Percentiles rank a stretch among this genome's conserved stretches.
Evolutionary conservation across 352 stramenopile species (phyloP).

Genomic region (Thalassiosira hispida): DNA sequence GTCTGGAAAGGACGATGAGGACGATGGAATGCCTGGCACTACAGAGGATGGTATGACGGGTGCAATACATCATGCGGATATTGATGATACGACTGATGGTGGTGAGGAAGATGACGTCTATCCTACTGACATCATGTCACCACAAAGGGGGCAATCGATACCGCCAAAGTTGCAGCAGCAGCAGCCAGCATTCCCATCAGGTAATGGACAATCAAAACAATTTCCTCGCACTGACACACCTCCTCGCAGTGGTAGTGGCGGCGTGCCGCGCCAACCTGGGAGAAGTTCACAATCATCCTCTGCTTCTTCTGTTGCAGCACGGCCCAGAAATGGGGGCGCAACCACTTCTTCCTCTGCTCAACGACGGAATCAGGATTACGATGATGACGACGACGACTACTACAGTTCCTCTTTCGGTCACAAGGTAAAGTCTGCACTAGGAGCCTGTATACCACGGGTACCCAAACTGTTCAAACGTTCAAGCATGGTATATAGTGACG

Average conservation of each 20-base stretch:
- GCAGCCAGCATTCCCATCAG: neutral
- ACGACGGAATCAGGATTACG: neutral
- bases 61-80: neutral
- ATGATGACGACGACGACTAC: slow-evolving; percentile 46
- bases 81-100: slow-evolving; percentile 6
- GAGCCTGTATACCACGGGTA: slow-evolving; percentile 33
- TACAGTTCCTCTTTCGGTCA: slow-evolving; percentile 33
- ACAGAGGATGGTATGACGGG: neutral
- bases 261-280: neutral
- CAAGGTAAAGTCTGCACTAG: slow-evolving; percentile 46
- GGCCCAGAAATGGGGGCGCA: slow-evolving; percentile 14
- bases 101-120: too few species aligned
- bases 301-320: slow-evolving; percentile 5
- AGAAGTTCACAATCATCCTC: slow-evolving; percentile 7
- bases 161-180: neutral
- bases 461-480: slow-evolving; percentile 27
- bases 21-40: neutral
- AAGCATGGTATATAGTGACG: slow-evolving; percentile 22
- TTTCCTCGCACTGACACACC: too few species aligned
- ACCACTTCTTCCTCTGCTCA: neutral
- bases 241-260: too few species aligned
- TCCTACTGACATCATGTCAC: too few species aligned
- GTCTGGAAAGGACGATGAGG: neutral
- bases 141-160: too few species aligned
- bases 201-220: too few species aligned